A percentile compares a stretch with the other conserved stretches of the same genome.
phyloP scores from a whole-genome alignment of 2,329 filamentous ascomycete species.

The Fusarium acutatum region DNA sequence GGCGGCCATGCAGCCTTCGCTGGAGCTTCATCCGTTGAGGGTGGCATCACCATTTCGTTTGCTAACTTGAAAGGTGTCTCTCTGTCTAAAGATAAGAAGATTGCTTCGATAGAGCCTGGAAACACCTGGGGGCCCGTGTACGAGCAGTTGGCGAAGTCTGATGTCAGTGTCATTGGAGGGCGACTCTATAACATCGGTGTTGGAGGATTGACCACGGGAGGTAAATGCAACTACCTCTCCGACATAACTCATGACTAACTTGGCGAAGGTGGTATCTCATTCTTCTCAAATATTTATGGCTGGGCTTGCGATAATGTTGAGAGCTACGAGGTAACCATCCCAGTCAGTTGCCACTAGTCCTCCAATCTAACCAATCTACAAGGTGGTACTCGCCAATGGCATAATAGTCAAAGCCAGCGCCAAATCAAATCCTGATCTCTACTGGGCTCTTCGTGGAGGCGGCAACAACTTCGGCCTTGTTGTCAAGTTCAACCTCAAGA shows the following conservation, averaged over 20 bases:
- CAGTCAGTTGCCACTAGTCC: not conserved
- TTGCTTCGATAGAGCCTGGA: slow-evolving; percentile 49
- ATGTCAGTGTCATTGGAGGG: slow-evolving; percentile 50
- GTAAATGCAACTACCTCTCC: not conserved
- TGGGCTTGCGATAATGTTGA: slow-evolving; percentile 52
- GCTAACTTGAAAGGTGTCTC: slow-evolving; percentile 46
- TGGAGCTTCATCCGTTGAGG: slow-evolving; percentile 48
- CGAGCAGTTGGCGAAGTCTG: slow-evolving; percentile 42
- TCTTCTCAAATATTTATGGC: slow-evolving; percentile 51
- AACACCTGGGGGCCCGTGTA: slow-evolving; percentile 53
- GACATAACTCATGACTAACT: fast-evolving
- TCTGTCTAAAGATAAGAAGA: slow-evolving; percentile 42
- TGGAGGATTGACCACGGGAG: slow-evolving; percentile 50
- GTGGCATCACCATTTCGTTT: slow-evolving; percentile 49
- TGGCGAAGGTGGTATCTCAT: slow-evolving; percentile 51
- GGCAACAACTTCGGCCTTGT: slow-evolving; percentile 41
- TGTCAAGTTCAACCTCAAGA: slow-evolving; percentile 24
- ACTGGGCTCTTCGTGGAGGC: slow-evolving; percentile 53
- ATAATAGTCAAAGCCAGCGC: slow-evolving; percentile 7
- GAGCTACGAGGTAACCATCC: slow-evolving; percentile 37
- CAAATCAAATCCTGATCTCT: slow-evolving; percentile 50
- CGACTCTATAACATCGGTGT: slow-evolving; percentile 52
- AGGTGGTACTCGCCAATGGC: slow-evolving; percentile 22
- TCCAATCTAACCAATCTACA: not conserved
- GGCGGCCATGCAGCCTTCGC: slow-evolving; percentile 57